Percentiles rank a stretch among this genome's conserved stretches.
phyloP scores from a whole-genome alignment of 1,284 basidiomycete species.

The Sutorius eximius region DNA sequence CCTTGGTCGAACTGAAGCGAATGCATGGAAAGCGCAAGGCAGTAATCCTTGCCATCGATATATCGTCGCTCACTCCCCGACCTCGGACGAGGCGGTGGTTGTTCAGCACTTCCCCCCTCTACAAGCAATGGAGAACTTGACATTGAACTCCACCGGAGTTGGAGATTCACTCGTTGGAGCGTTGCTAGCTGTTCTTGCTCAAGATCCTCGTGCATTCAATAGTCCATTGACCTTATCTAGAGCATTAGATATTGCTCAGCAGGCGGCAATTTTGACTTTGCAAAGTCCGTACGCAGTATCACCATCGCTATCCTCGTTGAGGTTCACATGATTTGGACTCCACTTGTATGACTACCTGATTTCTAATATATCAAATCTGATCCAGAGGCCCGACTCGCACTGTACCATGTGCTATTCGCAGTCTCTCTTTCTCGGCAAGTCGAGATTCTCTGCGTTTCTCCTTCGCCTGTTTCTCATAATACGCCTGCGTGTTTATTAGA shows the following conservation, averaged over 20 bases:
- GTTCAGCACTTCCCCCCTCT: conserved; percentile 72
- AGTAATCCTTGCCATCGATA: conserved; percentile 49
- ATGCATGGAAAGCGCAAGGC: conserved; percentile 46
- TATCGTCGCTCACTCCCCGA: conserved; percentile 51
- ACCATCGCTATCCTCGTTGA: conserved; percentile 48
- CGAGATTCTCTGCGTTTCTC: conserved; percentile 38
- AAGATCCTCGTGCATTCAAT: conserved; percentile 46
- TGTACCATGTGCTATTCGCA: conserved; percentile 49
- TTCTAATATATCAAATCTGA: conserved; percentile 9
- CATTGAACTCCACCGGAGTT: conserved; percentile 84
- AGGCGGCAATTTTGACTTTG: conserved; percentile 64
- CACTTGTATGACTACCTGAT: not conserved
- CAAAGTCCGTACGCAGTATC: conserved; percentile 66
- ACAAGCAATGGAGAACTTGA: conserved; percentile 39
- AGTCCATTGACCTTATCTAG: conserved; percentile 43
- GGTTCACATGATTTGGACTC: conserved; percentile 1
- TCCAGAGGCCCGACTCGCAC: conserved; percentile 61
- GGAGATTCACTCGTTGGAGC: conserved; percentile 88
- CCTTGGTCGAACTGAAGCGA: conserved; percentile 43
- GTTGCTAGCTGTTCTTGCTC: conserved; percentile 57
- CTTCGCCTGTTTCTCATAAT: conserved; percentile 56
- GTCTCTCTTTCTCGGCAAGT: conserved; percentile 45
- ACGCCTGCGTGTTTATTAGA: conserved; percentile 40
- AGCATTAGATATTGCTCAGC: conserved; percentile 55
- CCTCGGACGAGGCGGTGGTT: conserved; percentile 50